phyloP scores from a whole-genome alignment of 768 basidiomycete species.

The Cantharellus anzutake region DNA sequence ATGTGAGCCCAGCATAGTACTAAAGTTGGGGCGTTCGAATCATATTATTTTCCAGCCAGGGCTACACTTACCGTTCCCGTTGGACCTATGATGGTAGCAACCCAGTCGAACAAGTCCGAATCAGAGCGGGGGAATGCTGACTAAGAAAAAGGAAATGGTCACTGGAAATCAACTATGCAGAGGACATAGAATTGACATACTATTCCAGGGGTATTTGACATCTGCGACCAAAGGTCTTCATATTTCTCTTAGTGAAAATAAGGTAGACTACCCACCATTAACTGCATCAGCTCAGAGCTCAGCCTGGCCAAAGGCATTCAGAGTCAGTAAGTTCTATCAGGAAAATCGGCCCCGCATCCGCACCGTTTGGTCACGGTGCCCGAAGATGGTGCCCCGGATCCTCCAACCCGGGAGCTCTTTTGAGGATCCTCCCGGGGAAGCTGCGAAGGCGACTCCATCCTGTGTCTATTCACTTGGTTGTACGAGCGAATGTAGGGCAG shows the following conservation, averaged over 20 bases:
- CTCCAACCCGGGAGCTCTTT: too few relatives aligned
- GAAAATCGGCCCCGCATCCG: not conserved
- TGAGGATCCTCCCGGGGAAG: too few relatives aligned
- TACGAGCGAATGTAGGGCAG: too few relatives aligned
- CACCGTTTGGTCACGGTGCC: not conserved
- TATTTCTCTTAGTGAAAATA: too few relatives aligned
- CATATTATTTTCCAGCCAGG: not conserved
- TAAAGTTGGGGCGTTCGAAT: slow-evolving; percentile 14
- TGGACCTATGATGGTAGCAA: slow-evolving; percentile 72
- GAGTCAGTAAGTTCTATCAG: not conserved
- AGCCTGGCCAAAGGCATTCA: slow-evolving; percentile 28
- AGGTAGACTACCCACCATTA: slow-evolving; percentile 40
- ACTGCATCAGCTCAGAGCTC: slow-evolving; percentile 68
- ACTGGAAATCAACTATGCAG: slow-evolving; percentile 1
- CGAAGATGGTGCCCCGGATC: too few relatives aligned
- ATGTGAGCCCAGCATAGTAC: slow-evolving; percentile 64
- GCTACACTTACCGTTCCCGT: slow-evolving; percentile 36
- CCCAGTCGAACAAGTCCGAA: slow-evolving; percentile 77
- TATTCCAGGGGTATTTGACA: slow-evolving; percentile 78
- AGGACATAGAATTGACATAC: slow-evolving; percentile 25
- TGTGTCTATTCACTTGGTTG: too few relatives aligned
- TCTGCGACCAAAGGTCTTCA: slow-evolving; percentile 23
- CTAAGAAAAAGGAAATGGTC: slow-evolving; percentile 20
- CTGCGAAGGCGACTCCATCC: too few relatives aligned
- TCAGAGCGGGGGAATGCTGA: slow-evolving; percentile 83